Percentiles rank a stretch among this genome's conserved stretches.
These are phyloP conservation scores for Balakata baccata DNA, from an alignment of 345 rosid species.

Conservation along the genomic window DNA sequence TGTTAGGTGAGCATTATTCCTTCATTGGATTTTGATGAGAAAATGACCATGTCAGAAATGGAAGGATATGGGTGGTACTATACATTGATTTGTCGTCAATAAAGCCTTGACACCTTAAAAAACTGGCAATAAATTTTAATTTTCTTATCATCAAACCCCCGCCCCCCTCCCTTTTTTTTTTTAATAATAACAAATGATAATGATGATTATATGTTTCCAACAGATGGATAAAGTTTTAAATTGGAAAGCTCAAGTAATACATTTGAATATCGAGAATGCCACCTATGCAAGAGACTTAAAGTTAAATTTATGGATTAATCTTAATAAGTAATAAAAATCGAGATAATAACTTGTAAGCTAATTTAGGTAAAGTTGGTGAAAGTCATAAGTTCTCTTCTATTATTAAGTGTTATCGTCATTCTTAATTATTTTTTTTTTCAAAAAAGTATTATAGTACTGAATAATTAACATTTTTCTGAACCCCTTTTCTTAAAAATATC, in stretches of 20 bases:
- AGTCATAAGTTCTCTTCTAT: not conserved
- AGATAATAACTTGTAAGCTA: slow-evolving; percentile 1
- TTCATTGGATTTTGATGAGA: not conserved
- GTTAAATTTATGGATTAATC: not conserved
- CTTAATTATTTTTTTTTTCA: not conserved
- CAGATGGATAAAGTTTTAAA: not conserved
- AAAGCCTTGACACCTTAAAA: not conserved
- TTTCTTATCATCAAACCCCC: not conserved
- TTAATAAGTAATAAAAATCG: not conserved
- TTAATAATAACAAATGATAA: not conserved
- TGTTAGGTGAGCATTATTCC: not conserved
- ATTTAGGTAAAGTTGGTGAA: not conserved
- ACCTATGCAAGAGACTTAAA: not conserved
- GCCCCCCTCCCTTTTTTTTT: not conserved
- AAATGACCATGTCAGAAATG: not conserved
- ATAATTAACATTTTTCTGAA: no score
- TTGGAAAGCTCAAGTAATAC: not conserved
- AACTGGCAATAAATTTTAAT: not conserved
- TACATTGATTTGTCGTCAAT: not conserved
- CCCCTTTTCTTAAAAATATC: no score
- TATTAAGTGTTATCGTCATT: not conserved
- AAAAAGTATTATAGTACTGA: no score
- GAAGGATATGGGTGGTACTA: not conserved
- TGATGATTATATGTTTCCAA: not conserved
- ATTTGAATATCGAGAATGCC: not conserved